Evolutionary conservation across 768 basidiomycete species (phyloP).

Genomic region (Lepiota brunneoincarnata): DNA sequence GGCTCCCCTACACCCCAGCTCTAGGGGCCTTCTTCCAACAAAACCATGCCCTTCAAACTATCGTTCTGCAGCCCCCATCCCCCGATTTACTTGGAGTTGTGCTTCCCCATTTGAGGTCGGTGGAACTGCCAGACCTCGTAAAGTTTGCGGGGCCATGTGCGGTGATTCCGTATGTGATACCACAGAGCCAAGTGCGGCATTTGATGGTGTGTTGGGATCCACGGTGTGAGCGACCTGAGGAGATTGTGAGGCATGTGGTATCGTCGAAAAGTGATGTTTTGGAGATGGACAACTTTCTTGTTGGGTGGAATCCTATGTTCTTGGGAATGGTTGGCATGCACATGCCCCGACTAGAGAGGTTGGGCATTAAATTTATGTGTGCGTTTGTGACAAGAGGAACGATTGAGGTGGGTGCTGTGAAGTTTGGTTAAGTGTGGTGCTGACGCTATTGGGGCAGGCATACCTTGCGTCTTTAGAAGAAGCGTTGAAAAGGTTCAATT

Average conservation of each 20-base stretch:
- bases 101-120: not conserved
- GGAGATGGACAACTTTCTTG: conserved; percentile 15
- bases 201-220: conserved; percentile 16
- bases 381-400: conserved; percentile 1
- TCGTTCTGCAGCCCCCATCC: conserved; percentile 12
- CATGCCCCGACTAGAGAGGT: conserved; percentile 12
- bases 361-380: conserved; percentile 14
- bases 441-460: not conserved
- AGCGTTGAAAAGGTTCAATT: conserved; percentile 1
- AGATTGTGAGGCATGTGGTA: conserved; percentile 3
- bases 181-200: conserved; percentile 11
- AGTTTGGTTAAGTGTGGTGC: not conserved
- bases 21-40: conserved; percentile 14
- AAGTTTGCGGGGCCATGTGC: conserved; percentile 14
- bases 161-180: conserved; percentile 13
- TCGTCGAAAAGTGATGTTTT: conserved; percentile 5
- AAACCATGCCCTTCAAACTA: not conserved
- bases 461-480: conserved; percentile 1
- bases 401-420: conserved; percentile 4
- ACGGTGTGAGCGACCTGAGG: not conserved
- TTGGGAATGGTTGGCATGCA: conserved; percentile 8
- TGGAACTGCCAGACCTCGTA: conserved; percentile 10
- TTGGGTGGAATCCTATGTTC: conserved; percentile 13
- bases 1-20: conserved; percentile 10
- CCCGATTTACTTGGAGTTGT: not conserved